These are phyloP conservation scores for Trichoderma brevicompactum DNA, from an alignment of 2,329 filamentous ascomycete genomes.

Conservation along the genomic window DNA sequence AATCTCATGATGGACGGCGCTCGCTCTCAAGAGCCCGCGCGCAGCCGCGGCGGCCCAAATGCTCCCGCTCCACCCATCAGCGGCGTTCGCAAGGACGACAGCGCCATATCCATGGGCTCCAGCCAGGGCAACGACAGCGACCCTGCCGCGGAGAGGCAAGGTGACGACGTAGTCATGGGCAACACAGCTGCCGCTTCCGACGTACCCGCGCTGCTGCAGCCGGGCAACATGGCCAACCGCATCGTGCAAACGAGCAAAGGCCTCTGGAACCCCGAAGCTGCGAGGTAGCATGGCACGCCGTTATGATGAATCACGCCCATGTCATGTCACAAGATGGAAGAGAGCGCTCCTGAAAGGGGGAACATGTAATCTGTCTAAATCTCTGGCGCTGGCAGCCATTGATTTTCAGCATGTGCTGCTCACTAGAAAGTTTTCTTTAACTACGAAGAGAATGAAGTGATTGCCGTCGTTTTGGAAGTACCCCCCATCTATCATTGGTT, in stretches of 20 bases:
- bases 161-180: conserved; percentile 54
- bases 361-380: background rate
- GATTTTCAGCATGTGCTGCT: background rate
- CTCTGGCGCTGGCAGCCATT: conserved; percentile 28
- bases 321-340: background rate
- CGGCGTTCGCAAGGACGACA: conserved; percentile 49
- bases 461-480: too few relatives aligned
- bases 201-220: conserved; percentile 58
- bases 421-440: background rate
- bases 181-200: conserved; percentile 42
- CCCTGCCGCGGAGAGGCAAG: background rate
- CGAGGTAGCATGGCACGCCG: conserved; percentile 15
- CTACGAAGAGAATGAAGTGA: too few relatives aligned
- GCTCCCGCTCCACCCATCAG: conserved; percentile 40
- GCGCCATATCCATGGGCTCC: conserved; percentile 47
- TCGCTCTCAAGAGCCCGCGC: conserved; percentile 54
- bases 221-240: conserved; percentile 59
- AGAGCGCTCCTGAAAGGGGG: background rate
- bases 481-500: background rate
- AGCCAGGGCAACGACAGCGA: conserved; percentile 36
- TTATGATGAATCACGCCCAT: background rate
- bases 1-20: conserved; percentile 66
- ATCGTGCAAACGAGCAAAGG: conserved; percentile 68
- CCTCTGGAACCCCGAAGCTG: conserved; percentile 55
- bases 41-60: conserved; percentile 43